Evolutionary conservation across 306 rosid species (phyloP).

Genomic region (Dalbergia cochinchinensis): DNA sequence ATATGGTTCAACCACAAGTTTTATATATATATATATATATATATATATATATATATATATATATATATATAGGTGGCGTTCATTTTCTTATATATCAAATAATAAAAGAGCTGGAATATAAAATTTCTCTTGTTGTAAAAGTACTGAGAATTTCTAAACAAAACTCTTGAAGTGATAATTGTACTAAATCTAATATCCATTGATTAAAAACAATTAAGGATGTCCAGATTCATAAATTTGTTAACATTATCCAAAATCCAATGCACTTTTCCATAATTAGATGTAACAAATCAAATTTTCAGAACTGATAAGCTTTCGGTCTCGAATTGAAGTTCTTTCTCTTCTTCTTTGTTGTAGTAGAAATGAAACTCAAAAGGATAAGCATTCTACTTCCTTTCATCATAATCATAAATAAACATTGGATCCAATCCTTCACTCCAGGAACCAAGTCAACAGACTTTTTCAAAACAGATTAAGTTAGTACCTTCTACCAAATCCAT

Average conservation of each 20-base stretch:
- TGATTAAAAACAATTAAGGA: neutral
- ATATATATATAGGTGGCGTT: no score
- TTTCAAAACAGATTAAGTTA: constrained; percentile 1
- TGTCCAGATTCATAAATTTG: no score
- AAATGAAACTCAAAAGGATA: neutral
- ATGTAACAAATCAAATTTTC: no score
- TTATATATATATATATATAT: no score
- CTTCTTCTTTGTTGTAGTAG: neutral
- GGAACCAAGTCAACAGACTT: constrained; percentile 34
- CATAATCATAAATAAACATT: neutral
- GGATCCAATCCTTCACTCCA: constrained; percentile 29
- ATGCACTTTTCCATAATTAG: no score
- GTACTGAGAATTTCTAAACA: no score
- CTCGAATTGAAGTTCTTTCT: neutral
- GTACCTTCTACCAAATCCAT: constrained; percentile 13
- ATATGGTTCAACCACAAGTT: no score
- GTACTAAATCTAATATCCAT: neutral
- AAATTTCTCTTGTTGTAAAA: no score
- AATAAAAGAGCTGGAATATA: no score
- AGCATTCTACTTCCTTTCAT: neutral
- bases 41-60: no score
- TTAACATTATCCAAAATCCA: no score
- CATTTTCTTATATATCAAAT: no score
- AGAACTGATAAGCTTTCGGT: neutral
- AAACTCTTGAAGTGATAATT: neutral